These are phyloP conservation scores for Teratosphaeria gauchensis DNA, from an alignment of 2,329 filamentous ascomycete genomes.

Conservation along the genomic window DNA sequence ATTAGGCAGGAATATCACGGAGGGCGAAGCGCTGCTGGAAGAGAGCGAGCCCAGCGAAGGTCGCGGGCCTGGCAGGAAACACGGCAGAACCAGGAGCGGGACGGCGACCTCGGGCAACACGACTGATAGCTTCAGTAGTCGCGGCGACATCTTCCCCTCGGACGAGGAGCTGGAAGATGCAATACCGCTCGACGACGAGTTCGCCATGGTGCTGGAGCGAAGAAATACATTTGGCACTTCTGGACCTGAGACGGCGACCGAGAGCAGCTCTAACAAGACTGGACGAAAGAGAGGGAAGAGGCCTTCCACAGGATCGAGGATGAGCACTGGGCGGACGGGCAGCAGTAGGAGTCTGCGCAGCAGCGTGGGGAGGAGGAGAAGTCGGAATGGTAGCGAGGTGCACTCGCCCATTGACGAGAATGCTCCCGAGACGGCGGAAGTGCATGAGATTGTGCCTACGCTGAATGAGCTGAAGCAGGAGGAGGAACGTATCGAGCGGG, in stretches of 20 bases:
- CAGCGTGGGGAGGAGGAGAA: not conserved
- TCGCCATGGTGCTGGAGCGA: constrained; percentile 70
- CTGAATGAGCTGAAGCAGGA: constrained; percentile 48
- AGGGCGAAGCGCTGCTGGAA: constrained; percentile 63
- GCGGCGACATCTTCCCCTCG: constrained; percentile 84
- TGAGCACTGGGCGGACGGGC: not conserved
- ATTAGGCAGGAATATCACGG: constrained; percentile 32
- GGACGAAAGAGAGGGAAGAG: not conserved
- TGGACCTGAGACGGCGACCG: constrained; percentile 14
- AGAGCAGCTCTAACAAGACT: not conserved
- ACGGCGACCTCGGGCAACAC: constrained; percentile 74
- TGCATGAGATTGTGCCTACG: constrained; percentile 30
- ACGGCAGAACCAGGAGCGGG: constrained; percentile 58
- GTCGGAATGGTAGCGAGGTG: not conserved
- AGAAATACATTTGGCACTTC: constrained; percentile 40
- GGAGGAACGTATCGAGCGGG: constrained; percentile 42
- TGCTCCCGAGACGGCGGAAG: constrained; percentile 1
- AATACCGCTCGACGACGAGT: constrained; percentile 85
- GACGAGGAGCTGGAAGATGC: constrained; percentile 75
- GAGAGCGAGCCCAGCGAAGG: constrained; percentile 42
- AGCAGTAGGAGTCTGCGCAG: not conserved
- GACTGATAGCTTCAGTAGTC: constrained; percentile 73
- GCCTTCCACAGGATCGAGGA: not conserved
- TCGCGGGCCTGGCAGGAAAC: constrained; percentile 15
- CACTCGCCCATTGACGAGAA: not conserved